Evolutionary conservation across 371 early-diverging fungal species (phyloP).

Genomic region (Mucor racemosus): DNA sequence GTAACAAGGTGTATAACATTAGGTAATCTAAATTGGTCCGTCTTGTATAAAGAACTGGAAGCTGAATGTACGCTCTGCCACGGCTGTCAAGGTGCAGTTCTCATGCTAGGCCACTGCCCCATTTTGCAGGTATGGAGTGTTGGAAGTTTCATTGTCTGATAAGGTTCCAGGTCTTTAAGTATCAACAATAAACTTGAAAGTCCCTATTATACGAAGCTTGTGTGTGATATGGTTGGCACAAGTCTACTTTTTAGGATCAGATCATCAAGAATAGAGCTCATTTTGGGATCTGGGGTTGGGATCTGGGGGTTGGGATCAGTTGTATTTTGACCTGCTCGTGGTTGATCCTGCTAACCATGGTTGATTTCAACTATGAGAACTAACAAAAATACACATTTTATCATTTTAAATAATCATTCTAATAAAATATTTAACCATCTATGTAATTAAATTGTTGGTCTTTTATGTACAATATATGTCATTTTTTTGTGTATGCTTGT

Average conservation of each 20-base stretch:
- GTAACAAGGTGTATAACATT: too few relatives aligned
- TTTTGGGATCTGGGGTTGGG: not conserved
- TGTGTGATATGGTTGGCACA: not conserved
- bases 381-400: not conserved
- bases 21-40: too few relatives aligned
- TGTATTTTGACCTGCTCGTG: conserved; percentile 1
- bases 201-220: not conserved
- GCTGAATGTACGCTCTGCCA: too few relatives aligned
- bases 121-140: too few relatives aligned
- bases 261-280: not conserved
- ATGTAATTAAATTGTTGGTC: too few relatives aligned
- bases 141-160: not conserved
- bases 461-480: too few relatives aligned
- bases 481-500: too few relatives aligned
- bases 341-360: not conserved
- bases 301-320: not conserved
- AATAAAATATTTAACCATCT: not conserved
- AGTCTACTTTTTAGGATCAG: not conserved
- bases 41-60: too few relatives aligned
- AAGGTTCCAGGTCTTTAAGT: not conserved
- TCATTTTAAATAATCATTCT: not conserved
- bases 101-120: too few relatives aligned
- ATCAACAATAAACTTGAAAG: not conserved
- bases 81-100: too few relatives aligned
- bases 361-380: not conserved